phyloP scores from a whole-genome alignment of 495 filamentous ascomycete species.

The Xylaria sp. region DNA sequence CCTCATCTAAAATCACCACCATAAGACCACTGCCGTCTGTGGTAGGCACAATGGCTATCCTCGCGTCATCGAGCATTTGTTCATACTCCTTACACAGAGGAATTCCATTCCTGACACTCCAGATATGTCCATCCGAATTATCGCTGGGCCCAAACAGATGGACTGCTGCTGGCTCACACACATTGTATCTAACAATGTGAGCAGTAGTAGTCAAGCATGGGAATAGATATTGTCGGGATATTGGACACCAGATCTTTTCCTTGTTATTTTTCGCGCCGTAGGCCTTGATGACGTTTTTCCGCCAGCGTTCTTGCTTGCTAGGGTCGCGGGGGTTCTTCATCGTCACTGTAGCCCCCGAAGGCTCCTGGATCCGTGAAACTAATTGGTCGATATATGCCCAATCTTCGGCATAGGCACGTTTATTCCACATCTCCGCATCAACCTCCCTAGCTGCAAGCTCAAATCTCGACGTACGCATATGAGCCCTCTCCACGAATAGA shows the following conservation, averaged over 20 bases:
- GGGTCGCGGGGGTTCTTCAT: conserved; percentile 24
- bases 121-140: conserved; percentile 19
- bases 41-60: conserved; percentile 21
- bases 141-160: conserved; percentile 23
- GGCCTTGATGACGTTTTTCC: conserved; percentile 24
- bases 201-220: conserved; percentile 9
- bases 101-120: conserved; percentile 26
- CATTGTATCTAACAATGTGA: conserved; percentile 28
- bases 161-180: conserved; percentile 20
- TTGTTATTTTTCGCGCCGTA: conserved; percentile 24
- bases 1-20: conserved; percentile 22
- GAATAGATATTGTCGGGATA: conserved; percentile 16
- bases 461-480: conserved; percentile 25
- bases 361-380: conserved; percentile 16
- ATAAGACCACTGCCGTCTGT: conserved; percentile 20
- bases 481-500: conserved; percentile 18
- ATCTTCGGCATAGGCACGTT: conserved; percentile 24
- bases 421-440: conserved; percentile 28
- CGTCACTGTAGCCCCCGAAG: conserved; percentile 26
- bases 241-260: conserved; percentile 25
- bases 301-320: conserved; percentile 24
- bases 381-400: conserved; percentile 26
- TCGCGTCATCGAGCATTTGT: conserved; percentile 25
- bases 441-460: conserved; percentile 26
- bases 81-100: conserved; percentile 19